Base-by-base conservation (phyloP, 2,329 filamentous ascomycete species). In the Aspergillus pseudoglaucus region DNA sequence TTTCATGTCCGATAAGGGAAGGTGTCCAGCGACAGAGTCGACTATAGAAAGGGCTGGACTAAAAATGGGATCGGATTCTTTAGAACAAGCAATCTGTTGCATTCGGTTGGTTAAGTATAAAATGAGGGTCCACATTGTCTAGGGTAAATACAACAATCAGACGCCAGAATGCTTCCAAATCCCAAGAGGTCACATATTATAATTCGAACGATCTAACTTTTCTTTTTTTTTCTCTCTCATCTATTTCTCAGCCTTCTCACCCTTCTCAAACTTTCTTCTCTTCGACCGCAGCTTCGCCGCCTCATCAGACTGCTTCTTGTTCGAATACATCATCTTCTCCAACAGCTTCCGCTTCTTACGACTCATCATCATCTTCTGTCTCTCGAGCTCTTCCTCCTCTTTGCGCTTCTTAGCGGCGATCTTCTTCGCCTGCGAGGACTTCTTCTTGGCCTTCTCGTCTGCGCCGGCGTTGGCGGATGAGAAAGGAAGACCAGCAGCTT, bases 341-440 rank as follows among this genome's bases (percentile, higher is more conserved):
- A 91, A 86, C 62, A 96, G 75, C 83, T 96, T 96, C 62, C 93
- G 80, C 83, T 97, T 98, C 81, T 94, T 93, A 71, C 94, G 88
- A 70, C 87, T 88, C 77, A 97, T 84, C 93, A 98, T 98, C 75
- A 94, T 93, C 82, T 95, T 96, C 67, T 88, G 85, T 53, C 91
- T 80, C 70, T 95, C 90, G 49, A 94, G 71, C 61, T 97, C 90
- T 70, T 97, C 93, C 3, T 86, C 84, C 64, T 93, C 87, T 61
- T 79, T 73, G 54, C 71, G 72, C 60, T 81, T 79, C 65, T 77
- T 78, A 51, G 82, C 80, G 32, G 82, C 80, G 71, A 87, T 84
- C 74, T 85, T 85, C 57, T 80, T 78, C 25, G 84, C 75, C 59
- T 81, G 81, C 64, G 87, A 86, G 57, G 77, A 80, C 14, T 82